A percentile compares a stretch with the other conserved stretches of the same genome.
These are phyloP conservation scores for Syzygium grande DNA, from an alignment of 345 rosid genomes.

Conservation along the genomic window DNA sequence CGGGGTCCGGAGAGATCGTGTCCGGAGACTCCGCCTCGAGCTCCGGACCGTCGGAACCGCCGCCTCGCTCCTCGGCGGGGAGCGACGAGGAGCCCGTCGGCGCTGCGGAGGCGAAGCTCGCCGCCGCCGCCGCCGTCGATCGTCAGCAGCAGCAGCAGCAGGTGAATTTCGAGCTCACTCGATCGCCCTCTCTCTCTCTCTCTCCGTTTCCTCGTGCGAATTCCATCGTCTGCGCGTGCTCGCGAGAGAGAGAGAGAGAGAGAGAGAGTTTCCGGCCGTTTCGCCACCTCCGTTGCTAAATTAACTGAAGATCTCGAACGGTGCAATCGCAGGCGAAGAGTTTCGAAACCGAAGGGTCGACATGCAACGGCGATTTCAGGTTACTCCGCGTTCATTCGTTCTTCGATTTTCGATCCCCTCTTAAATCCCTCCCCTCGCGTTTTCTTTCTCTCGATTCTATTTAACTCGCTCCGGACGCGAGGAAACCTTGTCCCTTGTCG, in stretches of 20 bases:
- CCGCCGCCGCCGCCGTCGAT: neutral
- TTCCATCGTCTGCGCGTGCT: neutral
- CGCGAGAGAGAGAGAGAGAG: neutral
- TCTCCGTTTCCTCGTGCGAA: neutral
- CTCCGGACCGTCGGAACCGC: neutral
- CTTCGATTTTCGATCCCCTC: neutral
- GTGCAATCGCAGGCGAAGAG: constrained; percentile 24
- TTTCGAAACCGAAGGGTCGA: constrained; percentile 26
- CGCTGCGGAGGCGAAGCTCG: neutral
- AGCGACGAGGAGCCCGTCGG: neutral
- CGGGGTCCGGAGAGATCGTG: neutral
- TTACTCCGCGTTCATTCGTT: neutral
- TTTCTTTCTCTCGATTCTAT: neutral
- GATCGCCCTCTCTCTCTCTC: neutral
- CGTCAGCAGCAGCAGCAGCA: neutral
- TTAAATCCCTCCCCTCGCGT: neutral
- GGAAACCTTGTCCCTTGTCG: neutral
- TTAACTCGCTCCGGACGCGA: neutral
- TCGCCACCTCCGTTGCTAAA: neutral
- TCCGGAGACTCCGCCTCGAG: neutral
- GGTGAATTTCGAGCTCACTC: neutral
- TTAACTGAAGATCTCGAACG: neutral
- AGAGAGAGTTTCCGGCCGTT: neutral
- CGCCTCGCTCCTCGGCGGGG: neutral
- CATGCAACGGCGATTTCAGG: constrained; percentile 24